Evolutionary conservation across 805 yeast species (phyloP), one percentile per base, ranked within the genome.

Genomic region (Starmerella bacillaris): DNA sequence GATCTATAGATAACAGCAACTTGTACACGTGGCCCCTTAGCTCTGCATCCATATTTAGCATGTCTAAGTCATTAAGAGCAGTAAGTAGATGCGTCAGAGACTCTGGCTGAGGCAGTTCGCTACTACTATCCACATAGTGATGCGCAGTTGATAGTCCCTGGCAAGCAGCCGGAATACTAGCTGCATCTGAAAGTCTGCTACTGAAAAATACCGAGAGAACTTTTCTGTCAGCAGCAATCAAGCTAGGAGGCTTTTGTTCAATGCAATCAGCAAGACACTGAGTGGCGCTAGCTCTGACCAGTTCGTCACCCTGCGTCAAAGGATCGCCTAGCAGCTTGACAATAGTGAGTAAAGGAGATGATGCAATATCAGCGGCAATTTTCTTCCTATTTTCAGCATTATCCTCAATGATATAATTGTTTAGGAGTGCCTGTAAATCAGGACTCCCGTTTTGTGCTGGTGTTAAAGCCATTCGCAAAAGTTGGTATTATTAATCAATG

Each of bases 251-350:
- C 3, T 65, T 39, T 11, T 49, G 43, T 2, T 43, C 38, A 19
- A 70, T 41, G 1, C 61, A 56, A 3, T 54, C 51, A 1, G 70
- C 48, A 5, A 70, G 47, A 35, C 70, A 67, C 17, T 45, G 40
- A 3, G 68, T 53, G 0, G 73, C 69, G 35, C 33, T 26, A 5
- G 64, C 51, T 40, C 92, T 59, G 14, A 65, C 56, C 2, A 52
- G 42, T 18, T 65, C 68, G 39, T 70, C 72, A 5, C 70, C 74
- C 3, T 76, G 67, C 1, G 78, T 72, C 20, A 78, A 57, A 33
- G 64, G 60, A 19, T 68, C 70, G n/a, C 79, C 82, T 20, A 78
- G 56, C 2, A 60, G 51, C 31, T 68, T 62, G 6, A 78, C 68
- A 29, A 78, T 57, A 5, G 29, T 33, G 2, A 47, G 33, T 2